Evolutionary conservation across 495 filamentous ascomycete species (phyloP), one percentile per base, ranked within the genome.

Genomic region (Barbatosphaeria neglecta): DNA sequence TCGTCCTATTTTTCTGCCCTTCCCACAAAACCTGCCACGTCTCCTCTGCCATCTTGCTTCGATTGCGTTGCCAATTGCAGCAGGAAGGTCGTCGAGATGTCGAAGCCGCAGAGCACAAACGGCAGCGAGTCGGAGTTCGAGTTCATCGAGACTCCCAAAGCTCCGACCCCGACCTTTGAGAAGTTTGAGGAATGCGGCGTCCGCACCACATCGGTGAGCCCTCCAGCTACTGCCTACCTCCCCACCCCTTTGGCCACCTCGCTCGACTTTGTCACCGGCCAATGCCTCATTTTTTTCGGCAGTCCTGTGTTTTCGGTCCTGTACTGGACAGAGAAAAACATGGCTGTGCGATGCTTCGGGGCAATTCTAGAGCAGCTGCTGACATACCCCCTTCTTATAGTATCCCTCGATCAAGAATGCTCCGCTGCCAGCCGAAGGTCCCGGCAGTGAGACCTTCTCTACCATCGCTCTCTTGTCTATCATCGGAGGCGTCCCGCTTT

Each of bases 401-500:
- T 86, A 74, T 53, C 77, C 83, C 5, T 65, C 83, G 25, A 90
- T 92, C 59, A 76, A 84, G 53, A 92, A 92, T 75, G 83, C 74
- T 22, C 83, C 87, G 37, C 69, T 90, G 23, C 86, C 87, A 35
- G 86, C 87, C 10, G 87, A 93, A 56, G 82, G 71, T 16, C 60
- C 82, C 15, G 81, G 84, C 47, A 70, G 65, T 49, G 82, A 89
- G 24, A 69, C 51, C 61, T 93, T 89, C 74, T 81, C 75, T 56
- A 88, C 86, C 59, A 25, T 56, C 45, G 52, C 78, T 43, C 76
- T 90, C 44, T 65, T 76, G 55, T 64, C 68, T 45, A 60, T 82
- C 41, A 51, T 89, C 33, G 56, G 65, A 48, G 58, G 71, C 31
- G 72, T 86, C 41, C 87, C 86, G n/a, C 63, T 63, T 44, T 84